These are phyloP conservation scores for Podaxis sp. DNA, from an alignment of 768 basidiomycete genomes.

Conservation along the genomic window DNA sequence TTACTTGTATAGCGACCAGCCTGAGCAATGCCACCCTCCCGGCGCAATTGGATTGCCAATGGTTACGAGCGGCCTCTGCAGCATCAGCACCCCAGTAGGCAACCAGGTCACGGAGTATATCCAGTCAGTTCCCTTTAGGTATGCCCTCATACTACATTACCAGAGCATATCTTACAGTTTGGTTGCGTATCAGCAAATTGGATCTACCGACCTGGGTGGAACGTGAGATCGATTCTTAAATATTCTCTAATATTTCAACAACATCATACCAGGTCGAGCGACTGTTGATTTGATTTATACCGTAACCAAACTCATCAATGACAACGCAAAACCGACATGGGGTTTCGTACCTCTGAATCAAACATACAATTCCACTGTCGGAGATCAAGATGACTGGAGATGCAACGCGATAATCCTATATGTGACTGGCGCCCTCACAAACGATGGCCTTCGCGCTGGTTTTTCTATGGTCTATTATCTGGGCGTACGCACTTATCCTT, in stretches of 20 bases:
- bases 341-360: neutral
- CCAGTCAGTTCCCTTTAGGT: neutral
- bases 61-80: neutral
- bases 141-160: neutral
- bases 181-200: neutral
- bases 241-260: neutral
- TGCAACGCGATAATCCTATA: neutral
- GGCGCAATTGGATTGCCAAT: neutral
- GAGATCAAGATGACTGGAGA: neutral
- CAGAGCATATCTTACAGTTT: neutral
- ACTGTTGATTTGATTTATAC: neutral
- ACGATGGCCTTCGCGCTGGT: no score
- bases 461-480: no score
- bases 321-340: neutral
- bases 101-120: neutral
- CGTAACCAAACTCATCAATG: neutral
- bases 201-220: neutral
- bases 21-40: no score
- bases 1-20: no score
- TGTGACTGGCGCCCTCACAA: neutral
- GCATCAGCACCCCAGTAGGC: neutral
- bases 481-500: neutral
- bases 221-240: neutral
- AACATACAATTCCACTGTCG: neutral
- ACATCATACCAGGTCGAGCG: neutral